Evolutionary conservation across 169 alveolate species (phyloP).

Genomic region (Neospora caninum): DNA sequence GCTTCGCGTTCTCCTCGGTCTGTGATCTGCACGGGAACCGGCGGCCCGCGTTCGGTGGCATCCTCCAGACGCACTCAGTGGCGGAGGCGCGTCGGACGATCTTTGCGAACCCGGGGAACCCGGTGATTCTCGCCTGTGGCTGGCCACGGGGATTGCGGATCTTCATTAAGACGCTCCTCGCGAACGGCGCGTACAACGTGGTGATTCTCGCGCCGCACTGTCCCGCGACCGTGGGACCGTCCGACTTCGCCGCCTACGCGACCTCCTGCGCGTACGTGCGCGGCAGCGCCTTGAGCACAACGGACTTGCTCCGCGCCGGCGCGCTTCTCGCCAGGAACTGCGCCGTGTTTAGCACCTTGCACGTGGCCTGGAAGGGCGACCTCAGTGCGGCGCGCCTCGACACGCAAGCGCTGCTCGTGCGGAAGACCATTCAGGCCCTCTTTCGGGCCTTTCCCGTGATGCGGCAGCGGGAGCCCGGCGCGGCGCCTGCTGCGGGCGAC

Average conservation of each 20-base stretch:
- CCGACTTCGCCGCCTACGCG: conserved; percentile 36
- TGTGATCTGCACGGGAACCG: conserved; percentile 12
- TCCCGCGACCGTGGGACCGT: conserved; percentile 55
- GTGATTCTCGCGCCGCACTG: conserved; percentile 47
- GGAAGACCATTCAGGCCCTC: conserved; percentile 48
- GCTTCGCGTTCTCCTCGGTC: background rate
- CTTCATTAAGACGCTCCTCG: conserved; percentile 44
- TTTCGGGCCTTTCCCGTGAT: conserved; percentile 43
- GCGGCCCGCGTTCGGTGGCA: conserved; percentile 42
- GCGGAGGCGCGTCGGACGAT: conserved; percentile 41
- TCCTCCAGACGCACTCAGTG: conserved; percentile 35
- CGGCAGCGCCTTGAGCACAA: conserved; percentile 52
- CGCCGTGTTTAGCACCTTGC: conserved; percentile 50
- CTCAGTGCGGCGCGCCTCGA: conserved; percentile 41
- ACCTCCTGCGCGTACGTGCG: conserved; percentile 60
- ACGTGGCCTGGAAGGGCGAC: conserved; percentile 58
- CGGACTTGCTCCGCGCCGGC: conserved; percentile 63
- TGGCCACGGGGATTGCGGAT: conserved; percentile 66
- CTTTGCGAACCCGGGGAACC: conserved; percentile 13
- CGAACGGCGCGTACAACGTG: conserved; percentile 45
- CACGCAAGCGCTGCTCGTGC: conserved; percentile 61
- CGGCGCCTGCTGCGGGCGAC: background rate
- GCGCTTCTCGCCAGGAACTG: conserved; percentile 46
- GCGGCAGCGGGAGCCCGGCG: background rate
- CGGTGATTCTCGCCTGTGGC: conserved; percentile 61